phyloP scores from a whole-genome alignment of 2,329 filamentous ascomycete genomes.

The Curvularia sp. region DNA sequence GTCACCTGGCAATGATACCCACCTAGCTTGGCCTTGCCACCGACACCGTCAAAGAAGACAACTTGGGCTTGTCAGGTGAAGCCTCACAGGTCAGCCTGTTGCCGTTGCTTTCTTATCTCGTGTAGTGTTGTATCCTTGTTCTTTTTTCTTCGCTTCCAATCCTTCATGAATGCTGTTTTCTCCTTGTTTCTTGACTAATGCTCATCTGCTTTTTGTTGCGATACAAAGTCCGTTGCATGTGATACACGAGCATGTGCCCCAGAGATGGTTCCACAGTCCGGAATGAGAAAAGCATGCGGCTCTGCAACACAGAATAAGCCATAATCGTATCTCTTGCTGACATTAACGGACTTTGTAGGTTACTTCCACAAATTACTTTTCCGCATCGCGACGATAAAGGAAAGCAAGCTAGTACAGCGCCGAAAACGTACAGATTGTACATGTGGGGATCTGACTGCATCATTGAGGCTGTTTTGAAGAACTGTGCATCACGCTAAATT shows the following conservation, averaged over 20 bases:
- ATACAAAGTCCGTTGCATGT: not conserved
- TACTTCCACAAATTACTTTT: not conserved
- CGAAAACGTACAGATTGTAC: not conserved
- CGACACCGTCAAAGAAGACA: not conserved
- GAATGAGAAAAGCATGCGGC: not conserved
- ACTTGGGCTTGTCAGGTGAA: not conserved
- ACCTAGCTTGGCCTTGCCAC: constrained; percentile 11
- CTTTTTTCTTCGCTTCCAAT: not conserved
- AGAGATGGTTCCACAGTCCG: not conserved
- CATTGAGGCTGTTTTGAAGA: not conserved
- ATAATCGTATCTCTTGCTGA: not conserved
- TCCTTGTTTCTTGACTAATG: not conserved
- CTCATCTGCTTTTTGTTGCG: not conserved
- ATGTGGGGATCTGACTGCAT: not conserved
- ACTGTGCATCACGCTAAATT: not conserved
- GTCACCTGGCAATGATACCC: constrained; percentile 1
- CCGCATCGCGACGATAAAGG: not conserved
- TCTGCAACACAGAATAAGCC: not conserved
- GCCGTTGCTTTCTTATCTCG: constrained; percentile 14
- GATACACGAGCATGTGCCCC: not conserved
- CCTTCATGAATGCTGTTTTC: not conserved
- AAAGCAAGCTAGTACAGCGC: not conserved
- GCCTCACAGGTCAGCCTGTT: not conserved
- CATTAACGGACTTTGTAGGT: not conserved
- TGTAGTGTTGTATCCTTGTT: not conserved